Evolutionary conservation across 192 early-diverging fungal species (phyloP).

Genomic region (Oehlia diaphana): DNA sequence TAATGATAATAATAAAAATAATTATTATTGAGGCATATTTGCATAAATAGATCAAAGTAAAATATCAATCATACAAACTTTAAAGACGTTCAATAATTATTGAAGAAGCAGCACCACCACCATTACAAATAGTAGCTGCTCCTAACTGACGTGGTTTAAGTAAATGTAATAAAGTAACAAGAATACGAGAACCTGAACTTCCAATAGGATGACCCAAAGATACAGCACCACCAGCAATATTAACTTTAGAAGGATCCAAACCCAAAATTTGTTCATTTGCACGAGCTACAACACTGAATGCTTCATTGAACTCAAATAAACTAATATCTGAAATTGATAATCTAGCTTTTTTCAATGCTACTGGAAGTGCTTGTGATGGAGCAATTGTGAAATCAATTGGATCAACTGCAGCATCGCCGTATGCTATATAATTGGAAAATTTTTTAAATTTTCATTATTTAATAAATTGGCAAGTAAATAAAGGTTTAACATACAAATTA

Average conservation of each 20-base stretch:
- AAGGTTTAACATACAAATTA: slow-evolving; percentile 50
- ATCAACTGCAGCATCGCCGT: slow-evolving; percentile 85
- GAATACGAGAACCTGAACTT: slow-evolving; percentile 78
- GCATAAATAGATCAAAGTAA: no score
- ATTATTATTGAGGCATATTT: no score
- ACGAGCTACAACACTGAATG: slow-evolving; percentile 88
- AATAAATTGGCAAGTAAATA: not conserved
- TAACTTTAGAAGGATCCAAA: slow-evolving; percentile 67
- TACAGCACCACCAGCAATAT: slow-evolving; percentile 82
- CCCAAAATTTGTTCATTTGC: slow-evolving; percentile 89
- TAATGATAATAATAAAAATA: no score
- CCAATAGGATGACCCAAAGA: slow-evolving; percentile 82
- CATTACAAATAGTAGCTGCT: slow-evolving; percentile 81
- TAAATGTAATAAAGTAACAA: slow-evolving; percentile 79
- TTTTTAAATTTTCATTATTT: not conserved
- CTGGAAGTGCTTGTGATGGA: slow-evolving; percentile 88
- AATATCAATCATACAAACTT: not conserved
- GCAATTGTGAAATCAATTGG: slow-evolving; percentile 97
- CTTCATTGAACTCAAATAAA: slow-evolving; percentile 97
- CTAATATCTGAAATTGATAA: slow-evolving; percentile 81
- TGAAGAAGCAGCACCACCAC: slow-evolving; percentile 76
- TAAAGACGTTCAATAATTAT: slow-evolving; percentile 64
- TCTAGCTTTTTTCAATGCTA: slow-evolving; percentile 87
- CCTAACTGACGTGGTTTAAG: slow-evolving; percentile 82
- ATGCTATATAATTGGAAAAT: slow-evolving; percentile 38